Conservation (phyloP, 208 protist genomes). For the Trypanosoma brucei region DNA sequence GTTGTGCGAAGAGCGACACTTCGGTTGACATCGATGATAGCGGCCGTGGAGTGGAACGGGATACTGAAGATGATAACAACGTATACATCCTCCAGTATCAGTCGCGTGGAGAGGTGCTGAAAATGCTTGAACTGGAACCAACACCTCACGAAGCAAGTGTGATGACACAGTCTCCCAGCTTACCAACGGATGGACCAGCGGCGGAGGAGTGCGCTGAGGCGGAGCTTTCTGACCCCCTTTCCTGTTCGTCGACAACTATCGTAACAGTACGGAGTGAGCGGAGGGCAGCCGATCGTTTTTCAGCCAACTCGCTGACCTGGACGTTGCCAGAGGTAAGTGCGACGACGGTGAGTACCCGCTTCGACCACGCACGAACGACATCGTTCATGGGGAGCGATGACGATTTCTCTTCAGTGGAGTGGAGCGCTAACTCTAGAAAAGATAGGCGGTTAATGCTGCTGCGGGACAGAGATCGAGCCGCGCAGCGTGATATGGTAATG, state of each 20-base stretch:
- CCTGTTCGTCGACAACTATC: slow-evolving; percentile 26
- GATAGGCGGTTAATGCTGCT: slow-evolving; percentile 6
- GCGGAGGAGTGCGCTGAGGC: slow-evolving; percentile 4
- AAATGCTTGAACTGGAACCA: neutral
- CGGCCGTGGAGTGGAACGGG: neutral
- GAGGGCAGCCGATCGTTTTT: neutral
- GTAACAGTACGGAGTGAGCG: slow-evolving; percentile 2
- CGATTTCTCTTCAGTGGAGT: slow-evolving; percentile 38
- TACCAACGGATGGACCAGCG: neutral
- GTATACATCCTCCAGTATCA: neutral
- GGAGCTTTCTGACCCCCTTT: slow-evolving; percentile 26
- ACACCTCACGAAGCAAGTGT: neutral
- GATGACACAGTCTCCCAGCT: neutral
- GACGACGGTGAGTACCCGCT: slow-evolving; percentile 37
- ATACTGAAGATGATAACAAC: slow-evolving; percentile 3
- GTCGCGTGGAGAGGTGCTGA: neutral
- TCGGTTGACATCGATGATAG: neutral
- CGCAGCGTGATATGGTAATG: slow-evolving; percentile 26
- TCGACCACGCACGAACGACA: slow-evolving; percentile 27
- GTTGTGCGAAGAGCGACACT: neutral
- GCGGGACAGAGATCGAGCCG: slow-evolving; percentile 19
- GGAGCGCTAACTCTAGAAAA: neutral
- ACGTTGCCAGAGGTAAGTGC: slow-evolving; percentile 64
- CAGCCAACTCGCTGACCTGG: slow-evolving; percentile 15
- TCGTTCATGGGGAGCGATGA: slow-evolving; percentile 56